Evolutionary conservation across 2,329 filamentous ascomycete species (phyloP).

Genomic region (Trichophaea hybrida): DNA sequence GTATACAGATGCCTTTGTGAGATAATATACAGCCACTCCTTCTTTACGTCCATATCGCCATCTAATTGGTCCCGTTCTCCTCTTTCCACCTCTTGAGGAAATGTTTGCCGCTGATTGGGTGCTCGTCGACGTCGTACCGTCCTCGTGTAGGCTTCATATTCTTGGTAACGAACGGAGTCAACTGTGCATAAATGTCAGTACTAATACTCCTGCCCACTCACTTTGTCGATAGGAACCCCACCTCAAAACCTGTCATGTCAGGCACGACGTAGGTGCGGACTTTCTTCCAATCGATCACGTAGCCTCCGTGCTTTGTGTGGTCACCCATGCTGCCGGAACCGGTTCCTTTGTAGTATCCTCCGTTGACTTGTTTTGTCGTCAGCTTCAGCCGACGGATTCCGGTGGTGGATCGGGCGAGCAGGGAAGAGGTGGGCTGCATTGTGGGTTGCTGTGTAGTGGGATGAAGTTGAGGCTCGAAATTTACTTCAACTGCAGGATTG

Average conservation of each 20-base stretch:
- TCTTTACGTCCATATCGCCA: neutral
- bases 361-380: constrained; percentile 83
- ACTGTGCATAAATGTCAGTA: constrained; percentile 35
- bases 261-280: constrained; percentile 85
- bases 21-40: neutral
- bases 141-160: constrained; percentile 42
- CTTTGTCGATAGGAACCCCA: constrained; percentile 31
- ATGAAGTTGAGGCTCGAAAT: neutral
- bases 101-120: constrained; percentile 45
- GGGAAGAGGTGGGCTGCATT: constrained; percentile 41
- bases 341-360: constrained; percentile 95
- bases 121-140: constrained; percentile 39
- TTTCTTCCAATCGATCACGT: constrained; percentile 69
- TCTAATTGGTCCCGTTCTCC: constrained; percentile 43
- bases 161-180: constrained; percentile 63
- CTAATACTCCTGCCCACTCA: neutral
- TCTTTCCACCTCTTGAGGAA: constrained; percentile 54
- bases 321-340: constrained; percentile 73
- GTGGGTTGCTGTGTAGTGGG: neutral
- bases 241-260: constrained; percentile 55
- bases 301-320: constrained; percentile 72
- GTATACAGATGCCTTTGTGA: neutral
- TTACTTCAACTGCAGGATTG: neutral
- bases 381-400: constrained; percentile 58
- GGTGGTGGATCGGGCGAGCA: constrained; percentile 44